Base-by-base conservation (phyloP, 352 stramenopile genomes). In the Pythium guiyangense region DNA sequence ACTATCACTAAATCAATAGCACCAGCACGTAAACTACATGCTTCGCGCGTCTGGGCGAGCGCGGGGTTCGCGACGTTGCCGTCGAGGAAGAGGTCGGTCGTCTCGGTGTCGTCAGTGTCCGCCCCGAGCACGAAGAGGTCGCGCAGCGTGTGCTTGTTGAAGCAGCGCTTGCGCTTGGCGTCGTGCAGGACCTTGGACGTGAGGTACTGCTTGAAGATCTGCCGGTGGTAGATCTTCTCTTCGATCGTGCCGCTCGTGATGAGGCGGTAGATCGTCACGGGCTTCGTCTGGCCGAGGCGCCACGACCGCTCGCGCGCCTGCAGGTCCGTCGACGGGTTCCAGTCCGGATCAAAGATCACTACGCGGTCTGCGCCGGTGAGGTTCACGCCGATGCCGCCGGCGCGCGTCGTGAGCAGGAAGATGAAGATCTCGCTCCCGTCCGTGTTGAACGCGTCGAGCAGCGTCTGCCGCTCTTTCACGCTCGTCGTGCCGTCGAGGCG, bases 191-290 rank as follows among this genome's bases (percentile, higher is more conserved):
- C 91, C 55, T 97, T 97, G 62, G 98, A 98, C 0, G 96, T 98
- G 18, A 99, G 62, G 35, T 98, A 97, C 67, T 98, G 97, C 70
- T 99, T 99, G 81, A 99, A 99, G 49, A 99, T 99, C 70, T 98
- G 95, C 0, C 97, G 74, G 60, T 99, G 97, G 73, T 99, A 99
- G 48, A 99, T 99, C 62, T 99, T 99, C 66, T 99, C 98, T 74
- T 99, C 98, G 57, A 99, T 99, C 25, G 97, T 99, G 5, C 97
- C 97, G 37, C 86, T 92, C 39, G 91, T 98, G 54, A 99, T 97
- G 1, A 99, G 69, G 1, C 86, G 64, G 49, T 94, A 96, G 18
- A 96, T 87, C 8, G 84, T 94, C n/a, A 96, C 86, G 35, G 75
- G 77, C 60, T 92, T 92, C 18, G 76, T 86, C 60, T 96, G 86